phyloP scores from a whole-genome alignment of 2,329 filamentous ascomycete species.

The Stemphylium vesicarium region DNA sequence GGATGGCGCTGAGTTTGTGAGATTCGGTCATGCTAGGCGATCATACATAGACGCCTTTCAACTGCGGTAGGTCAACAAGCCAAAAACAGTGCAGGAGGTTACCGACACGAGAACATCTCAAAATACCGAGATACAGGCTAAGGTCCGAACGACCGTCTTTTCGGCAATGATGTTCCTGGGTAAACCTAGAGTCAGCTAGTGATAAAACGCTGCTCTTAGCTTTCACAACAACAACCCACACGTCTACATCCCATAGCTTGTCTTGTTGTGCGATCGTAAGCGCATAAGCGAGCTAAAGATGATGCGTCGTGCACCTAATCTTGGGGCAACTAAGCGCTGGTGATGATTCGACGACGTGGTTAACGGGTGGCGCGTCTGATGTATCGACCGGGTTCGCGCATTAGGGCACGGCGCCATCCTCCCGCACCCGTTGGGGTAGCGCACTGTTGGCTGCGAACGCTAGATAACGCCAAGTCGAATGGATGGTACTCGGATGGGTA shows the following conservation, averaged over 20 bases:
- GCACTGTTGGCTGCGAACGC: conserved; percentile 5
- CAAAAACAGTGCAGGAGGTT: conserved; percentile 15
- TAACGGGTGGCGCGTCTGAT: conserved; percentile 27
- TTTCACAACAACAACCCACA: conserved; percentile 6
- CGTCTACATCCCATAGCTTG: conserved; percentile 10
- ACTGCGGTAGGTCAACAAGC: not conserved
- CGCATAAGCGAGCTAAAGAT: conserved; percentile 12
- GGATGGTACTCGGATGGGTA: not conserved
- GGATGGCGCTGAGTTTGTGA: conserved; percentile 4
- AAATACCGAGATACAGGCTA: conserved; percentile 27
- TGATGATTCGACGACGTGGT: conserved; percentile 24
- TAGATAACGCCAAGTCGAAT: not conserved
- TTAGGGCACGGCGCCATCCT: conserved; percentile 8
- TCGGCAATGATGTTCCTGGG: conserved; percentile 14
- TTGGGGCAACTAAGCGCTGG: conserved; percentile 24
- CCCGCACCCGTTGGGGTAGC: conserved; percentile 6
- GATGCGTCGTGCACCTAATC: conserved; percentile 24
- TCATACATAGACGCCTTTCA: conserved; percentile 2
- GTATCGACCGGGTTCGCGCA: conserved; percentile 17
- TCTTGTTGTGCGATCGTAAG: conserved; percentile 22
- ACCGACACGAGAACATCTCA: conserved; percentile 16
- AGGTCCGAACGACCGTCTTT: conserved; percentile 17
- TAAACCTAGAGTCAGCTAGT: conserved; percentile 5
- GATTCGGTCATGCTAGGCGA: not conserved
- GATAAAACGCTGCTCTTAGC: conserved; percentile 5